A percentile compares a stretch with the other conserved stretches of the same genome.
These are phyloP conservation scores for Yarrowia hollandica DNA, from an alignment of 805 yeast genomes.

Conservation along the genomic window DNA sequence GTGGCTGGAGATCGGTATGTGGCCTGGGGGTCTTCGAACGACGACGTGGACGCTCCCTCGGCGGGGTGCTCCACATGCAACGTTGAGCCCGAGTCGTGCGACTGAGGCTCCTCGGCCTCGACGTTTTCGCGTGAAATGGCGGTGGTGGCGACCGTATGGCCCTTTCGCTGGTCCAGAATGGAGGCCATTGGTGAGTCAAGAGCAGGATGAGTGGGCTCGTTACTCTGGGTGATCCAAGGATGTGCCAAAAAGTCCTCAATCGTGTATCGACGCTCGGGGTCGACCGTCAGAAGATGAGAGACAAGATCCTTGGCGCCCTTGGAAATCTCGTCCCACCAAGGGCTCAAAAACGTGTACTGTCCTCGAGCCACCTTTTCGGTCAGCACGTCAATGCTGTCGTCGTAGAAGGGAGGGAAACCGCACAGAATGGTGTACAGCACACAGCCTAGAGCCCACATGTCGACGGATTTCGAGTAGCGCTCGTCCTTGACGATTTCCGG, in stretches of 20 bases:
- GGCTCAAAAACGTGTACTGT: constrained; percentile 69
- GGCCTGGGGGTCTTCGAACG: constrained; percentile 30
- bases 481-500: constrained; percentile 97
- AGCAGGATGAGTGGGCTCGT: constrained; percentile 35
- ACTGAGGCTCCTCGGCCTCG: constrained; percentile 11
- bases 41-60: constrained; percentile 17
- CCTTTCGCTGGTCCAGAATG: constrained; percentile 25
- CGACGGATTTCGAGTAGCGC: constrained; percentile 88
- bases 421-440: constrained; percentile 89
- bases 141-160: constrained; percentile 7
- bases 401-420: constrained; percentile 98
- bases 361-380: constrained; percentile 81
- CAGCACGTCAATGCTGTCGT: constrained; percentile 69
- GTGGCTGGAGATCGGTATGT: constrained; percentile 53
- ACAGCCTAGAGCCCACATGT: constrained; percentile 99
- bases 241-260: constrained; percentile 70
- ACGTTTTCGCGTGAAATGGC: constrained; percentile 19
- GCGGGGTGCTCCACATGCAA: constrained; percentile 15
- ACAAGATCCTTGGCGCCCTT: constrained; percentile 69
- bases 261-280: constrained; percentile 65
- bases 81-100: not conserved
- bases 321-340: constrained; percentile 89
- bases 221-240: constrained; percentile 63
- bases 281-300: constrained; percentile 64
- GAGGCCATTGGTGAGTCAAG: constrained; percentile 35